Percentiles rank a stretch among this genome's conserved stretches.
Conservation (phyloP, 2,329 filamentous ascomycete species). For the Rhynchosporium graminicola region DNA sequence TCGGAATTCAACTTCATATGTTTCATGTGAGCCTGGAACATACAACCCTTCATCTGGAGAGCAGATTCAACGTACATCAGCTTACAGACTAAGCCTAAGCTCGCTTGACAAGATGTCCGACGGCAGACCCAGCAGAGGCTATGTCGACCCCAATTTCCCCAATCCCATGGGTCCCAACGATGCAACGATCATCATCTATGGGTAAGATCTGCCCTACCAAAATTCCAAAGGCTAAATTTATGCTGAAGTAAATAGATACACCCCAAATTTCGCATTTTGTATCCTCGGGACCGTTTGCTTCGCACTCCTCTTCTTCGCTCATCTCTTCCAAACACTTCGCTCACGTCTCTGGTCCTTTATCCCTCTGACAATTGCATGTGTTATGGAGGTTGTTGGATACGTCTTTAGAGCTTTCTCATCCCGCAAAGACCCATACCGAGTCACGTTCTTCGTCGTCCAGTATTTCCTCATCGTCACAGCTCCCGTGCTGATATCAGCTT, state of each 20-base stretch:
- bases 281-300: slow-evolving; percentile 16
- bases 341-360: slow-evolving; percentile 50
- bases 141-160: slow-evolving; percentile 18
- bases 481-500: slow-evolving; percentile 58
- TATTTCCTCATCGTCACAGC: slow-evolving; percentile 64
- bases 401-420: slow-evolving; percentile 50
- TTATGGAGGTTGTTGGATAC: slow-evolving; percentile 51
- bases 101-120: not conserved
- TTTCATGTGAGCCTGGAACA: no score
- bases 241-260: slow-evolving; percentile 6
- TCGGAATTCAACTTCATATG: no score
- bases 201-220: not conserved
- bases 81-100: not conserved
- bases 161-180: slow-evolving; percentile 16
- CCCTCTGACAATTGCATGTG: slow-evolving; percentile 44
- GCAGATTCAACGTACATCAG: not conserved
- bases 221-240: not conserved
- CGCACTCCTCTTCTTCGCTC: slow-evolving; percentile 46
- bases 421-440: slow-evolving; percentile 52
- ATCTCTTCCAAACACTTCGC: slow-evolving; percentile 33
- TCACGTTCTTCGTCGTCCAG: slow-evolving; percentile 58
- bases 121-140: slow-evolving; percentile 8
- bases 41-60: not conserved
- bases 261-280: slow-evolving; percentile 14
- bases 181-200: slow-evolving; percentile 23